Percentiles rank a stretch among this genome's conserved stretches.
Conservation (phyloP, 2,329 filamentous ascomycete species). For the Fusarium nelsonii region DNA sequence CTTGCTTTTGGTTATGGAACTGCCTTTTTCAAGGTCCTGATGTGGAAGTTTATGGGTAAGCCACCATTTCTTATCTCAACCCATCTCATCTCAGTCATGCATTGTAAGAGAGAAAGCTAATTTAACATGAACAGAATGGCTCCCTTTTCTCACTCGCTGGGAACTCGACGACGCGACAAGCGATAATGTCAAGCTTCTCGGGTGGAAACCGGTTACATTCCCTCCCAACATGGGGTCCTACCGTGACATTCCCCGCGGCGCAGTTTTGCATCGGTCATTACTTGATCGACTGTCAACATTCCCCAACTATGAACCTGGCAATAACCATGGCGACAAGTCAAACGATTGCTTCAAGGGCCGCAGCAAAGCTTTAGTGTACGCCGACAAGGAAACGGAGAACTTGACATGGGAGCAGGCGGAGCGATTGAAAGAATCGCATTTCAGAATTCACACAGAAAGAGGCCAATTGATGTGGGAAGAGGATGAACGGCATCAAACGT, state of each 20-base stretch:
- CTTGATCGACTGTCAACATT: conserved; percentile 52
- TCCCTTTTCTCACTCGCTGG: conserved; percentile 58
- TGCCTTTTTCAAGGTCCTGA: conserved; percentile 54
- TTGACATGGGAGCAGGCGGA: not conserved
- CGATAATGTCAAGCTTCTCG: conserved; percentile 32
- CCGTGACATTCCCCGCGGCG: conserved; percentile 57
- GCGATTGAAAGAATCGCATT: conserved; percentile 19
- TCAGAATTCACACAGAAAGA: conserved; percentile 17
- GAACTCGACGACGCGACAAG: conserved; percentile 49
- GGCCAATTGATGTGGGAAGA: conserved; percentile 1
- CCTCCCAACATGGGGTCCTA: conserved; percentile 54
- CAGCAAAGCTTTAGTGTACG: conserved; percentile 20
- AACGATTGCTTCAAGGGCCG: conserved; percentile 48
- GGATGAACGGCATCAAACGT: conserved; percentile 37
- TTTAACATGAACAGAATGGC: conserved; percentile 49
- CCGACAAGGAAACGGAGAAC: conserved; percentile 2
- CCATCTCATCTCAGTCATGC: not conserved
- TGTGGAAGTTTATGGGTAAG: conserved; percentile 61
- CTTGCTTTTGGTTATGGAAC: conserved; percentile 55
- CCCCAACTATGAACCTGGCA: conserved; percentile 48
- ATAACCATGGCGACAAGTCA: conserved; percentile 51
- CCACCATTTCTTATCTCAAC: rapidly evolving
- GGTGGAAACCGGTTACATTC: conserved; percentile 49
- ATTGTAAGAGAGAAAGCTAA: not conserved
- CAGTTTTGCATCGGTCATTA: conserved; percentile 56